phyloP scores from a whole-genome alignment of 257 asterid species.

The Solanum lignicaule region DNA sequence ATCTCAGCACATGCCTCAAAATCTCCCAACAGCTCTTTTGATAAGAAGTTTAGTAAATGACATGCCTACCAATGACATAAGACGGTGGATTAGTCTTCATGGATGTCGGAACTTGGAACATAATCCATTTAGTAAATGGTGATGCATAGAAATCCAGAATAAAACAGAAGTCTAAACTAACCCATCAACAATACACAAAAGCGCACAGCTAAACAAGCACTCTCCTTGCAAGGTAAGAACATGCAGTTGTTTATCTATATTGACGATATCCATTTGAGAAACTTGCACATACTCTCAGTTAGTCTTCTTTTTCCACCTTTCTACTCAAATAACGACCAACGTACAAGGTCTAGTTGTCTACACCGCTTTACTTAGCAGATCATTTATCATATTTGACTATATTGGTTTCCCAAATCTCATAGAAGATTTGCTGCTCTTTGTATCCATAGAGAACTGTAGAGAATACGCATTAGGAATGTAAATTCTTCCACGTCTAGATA shows the following conservation, averaged over 20 bases:
- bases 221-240: background rate
- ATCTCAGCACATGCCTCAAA: conserved; percentile 94
- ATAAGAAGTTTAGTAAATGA: conserved; percentile 74
- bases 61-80: conserved; percentile 45
- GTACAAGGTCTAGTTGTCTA: background rate
- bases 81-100: background rate
- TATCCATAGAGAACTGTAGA: background rate
- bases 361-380: background rate
- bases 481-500: background rate
- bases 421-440: background rate
- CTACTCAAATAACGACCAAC: background rate
- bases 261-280: background rate
- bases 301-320: background rate
- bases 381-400: background rate
- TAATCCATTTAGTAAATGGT: background rate
- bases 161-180: background rate
- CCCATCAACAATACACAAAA: background rate
- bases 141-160: background rate
- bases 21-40: conserved; percentile 96
- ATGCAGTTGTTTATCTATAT: background rate
- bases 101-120: background rate
- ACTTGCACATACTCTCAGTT: background rate
- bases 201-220: background rate
- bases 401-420: background rate
- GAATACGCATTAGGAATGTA: background rate